Percentiles rank a stretch among this genome's conserved stretches.
phyloP scores from a whole-genome alignment of 768 basidiomycete species.

The Mycena kentingensis region DNA sequence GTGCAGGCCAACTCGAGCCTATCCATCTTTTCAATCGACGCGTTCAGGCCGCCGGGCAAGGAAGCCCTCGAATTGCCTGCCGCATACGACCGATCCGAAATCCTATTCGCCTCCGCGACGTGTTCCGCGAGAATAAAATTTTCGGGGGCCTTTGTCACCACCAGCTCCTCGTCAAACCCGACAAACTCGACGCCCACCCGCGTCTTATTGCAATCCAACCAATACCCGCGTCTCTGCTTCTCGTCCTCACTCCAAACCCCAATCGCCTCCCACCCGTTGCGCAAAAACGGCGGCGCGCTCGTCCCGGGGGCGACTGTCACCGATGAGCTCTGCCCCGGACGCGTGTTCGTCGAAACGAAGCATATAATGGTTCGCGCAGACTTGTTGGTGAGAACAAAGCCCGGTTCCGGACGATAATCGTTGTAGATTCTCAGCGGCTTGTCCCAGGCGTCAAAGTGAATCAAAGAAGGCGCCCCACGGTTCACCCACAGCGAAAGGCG shows the following conservation, averaged over 20 bases:
- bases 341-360: conserved; percentile 15
- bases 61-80: conserved; percentile 17
- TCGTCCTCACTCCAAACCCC: conserved; percentile 14
- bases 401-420: conserved; percentile 17
- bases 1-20: conserved; percentile 14
- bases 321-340: conserved; percentile 5
- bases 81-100: conserved; percentile 17
- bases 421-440: conserved; percentile 18
- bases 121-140: conserved; percentile 18
- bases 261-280: conserved; percentile 18
- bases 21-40: conserved; percentile 23
- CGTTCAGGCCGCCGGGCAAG: conserved; percentile 14
- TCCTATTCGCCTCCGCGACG: conserved; percentile 14
- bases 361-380: conserved; percentile 14
- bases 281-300: neutral
- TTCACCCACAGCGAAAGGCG: conserved; percentile 16
- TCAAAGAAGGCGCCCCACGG: conserved; percentile 10
- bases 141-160: conserved; percentile 10
- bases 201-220: conserved; percentile 10
- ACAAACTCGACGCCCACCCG: conserved; percentile 13
- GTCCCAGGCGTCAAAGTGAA: conserved; percentile 19
- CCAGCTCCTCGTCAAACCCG: conserved; percentile 16
- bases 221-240: conserved; percentile 10
- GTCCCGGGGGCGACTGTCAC: conserved; percentile 8
- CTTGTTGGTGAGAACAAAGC: conserved; percentile 15